phyloP scores from a whole-genome alignment of 2,329 filamentous ascomycete species.

The Monilinia aucupariae region DNA sequence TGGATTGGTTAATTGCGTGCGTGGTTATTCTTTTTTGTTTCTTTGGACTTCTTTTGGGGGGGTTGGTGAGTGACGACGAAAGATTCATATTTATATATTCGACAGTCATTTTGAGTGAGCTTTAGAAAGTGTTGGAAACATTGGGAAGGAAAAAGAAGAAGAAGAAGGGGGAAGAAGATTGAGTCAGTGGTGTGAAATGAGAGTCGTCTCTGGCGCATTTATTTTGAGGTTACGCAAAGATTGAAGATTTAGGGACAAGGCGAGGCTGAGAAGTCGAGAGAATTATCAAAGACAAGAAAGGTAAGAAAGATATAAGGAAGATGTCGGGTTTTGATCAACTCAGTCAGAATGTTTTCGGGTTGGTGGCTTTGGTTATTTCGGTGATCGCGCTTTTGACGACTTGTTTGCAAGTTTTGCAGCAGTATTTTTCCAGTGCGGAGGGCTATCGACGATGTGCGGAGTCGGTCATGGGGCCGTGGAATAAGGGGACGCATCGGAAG shows the following conservation, averaged over 20 bases:
- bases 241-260: not conserved
- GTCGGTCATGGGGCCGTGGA: conserved; percentile 35
- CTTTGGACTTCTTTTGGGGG: no score
- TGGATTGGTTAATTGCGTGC: no score
- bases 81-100: no score
- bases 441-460: conserved; percentile 31
- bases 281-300: no score
- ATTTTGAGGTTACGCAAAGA: not conserved
- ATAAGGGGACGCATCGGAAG: conserved; percentile 31
- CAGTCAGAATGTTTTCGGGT: conserved; percentile 32
- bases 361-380: conserved; percentile 36
- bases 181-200: not conserved
- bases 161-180: not conserved
- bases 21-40: no score
- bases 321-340: conserved; percentile 23
- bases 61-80: no score
- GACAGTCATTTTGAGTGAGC: no score
- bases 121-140: no score
- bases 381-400: conserved; percentile 36
- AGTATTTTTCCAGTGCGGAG: conserved; percentile 38
- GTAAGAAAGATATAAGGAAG: not conserved
- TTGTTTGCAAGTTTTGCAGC: conserved; percentile 35
- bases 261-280: not conserved
- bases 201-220: not conserved
- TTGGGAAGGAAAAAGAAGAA: not conserved